Evolutionary conservation across 129 eudicot genomes (phyloP), one percentile per base, ranked within the genome.

Genomic region (Gnaphalium uliginosum): DNA sequence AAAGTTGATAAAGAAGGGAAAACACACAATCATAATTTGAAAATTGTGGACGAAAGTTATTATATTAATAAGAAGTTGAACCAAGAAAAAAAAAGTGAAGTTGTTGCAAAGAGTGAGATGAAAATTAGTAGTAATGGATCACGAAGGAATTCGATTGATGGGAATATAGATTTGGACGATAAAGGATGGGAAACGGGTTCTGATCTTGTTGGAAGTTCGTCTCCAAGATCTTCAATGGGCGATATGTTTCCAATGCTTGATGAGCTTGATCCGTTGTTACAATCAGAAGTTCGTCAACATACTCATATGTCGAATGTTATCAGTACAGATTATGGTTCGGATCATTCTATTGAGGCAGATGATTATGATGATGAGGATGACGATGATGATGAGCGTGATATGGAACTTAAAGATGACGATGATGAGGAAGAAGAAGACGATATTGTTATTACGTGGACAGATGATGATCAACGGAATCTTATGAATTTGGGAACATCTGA

Each of bases 401-500:
- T 71, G 19, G 90, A 79, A 72, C 81, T 61, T 81, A 69, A 29
- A 39, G 74, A 79, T 4, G 86, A 61, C 48, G 85, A 76, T 18
- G 88, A 85, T 0, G 18, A 11, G 18, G 86, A 61, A 48, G 85
- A 56, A 19, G 25, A 56, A 22, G 86, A 87, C 30, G 91, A 78
- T 14, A 37, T 83, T 21, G 88, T 82, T 22, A 80, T 87, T 48
- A 85, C 83, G 74, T 93, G 97, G 98, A 93, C 97, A 0, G 91
- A 90, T 73, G 90, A 85, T 76, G 97, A 90, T 79, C 89, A 94
- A 67, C 88, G 83, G 90, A 94, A 87, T 80, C 85, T 88, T 29
- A 83, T 85, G 91, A 92, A 88, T 39, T 73, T 90, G 72, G 97
- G 97, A 27, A 88, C 83, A 26, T 91, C 91, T 0, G 99, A 95